Conservation (phyloP, 2,329 filamentous ascomycete genomes). For the Aaosphaeria pasadenensis region DNA sequence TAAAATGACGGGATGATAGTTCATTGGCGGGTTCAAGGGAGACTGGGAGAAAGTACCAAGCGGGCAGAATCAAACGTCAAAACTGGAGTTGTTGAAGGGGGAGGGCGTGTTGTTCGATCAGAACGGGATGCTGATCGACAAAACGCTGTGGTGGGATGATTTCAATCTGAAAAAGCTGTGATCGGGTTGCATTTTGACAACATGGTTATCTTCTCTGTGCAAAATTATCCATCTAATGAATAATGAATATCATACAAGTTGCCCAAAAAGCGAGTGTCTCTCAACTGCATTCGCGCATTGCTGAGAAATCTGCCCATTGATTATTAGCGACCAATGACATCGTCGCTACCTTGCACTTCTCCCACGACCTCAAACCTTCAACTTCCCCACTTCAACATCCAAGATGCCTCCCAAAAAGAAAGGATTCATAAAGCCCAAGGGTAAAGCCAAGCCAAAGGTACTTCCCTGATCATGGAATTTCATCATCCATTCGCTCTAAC, state of each 20-base stretch:
- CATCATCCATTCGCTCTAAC: background rate
- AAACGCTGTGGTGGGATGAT: constrained; percentile 41
- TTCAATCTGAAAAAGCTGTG: constrained; percentile 33
- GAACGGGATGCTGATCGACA: constrained; percentile 57
- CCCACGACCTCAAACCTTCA: background rate
- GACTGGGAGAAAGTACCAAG: constrained; percentile 61
- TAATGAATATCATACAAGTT: too few species aligned
- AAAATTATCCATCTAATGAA: too few species aligned
- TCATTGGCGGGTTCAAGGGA: constrained; percentile 68
- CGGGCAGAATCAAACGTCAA: constrained; percentile 62
- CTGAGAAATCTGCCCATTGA: too few species aligned
- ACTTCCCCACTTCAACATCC: constrained; percentile 2
- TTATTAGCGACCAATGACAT: too few species aligned
- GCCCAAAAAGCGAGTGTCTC: too few species aligned
- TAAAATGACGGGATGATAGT: constrained; percentile 12
- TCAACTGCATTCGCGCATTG: too few species aligned
- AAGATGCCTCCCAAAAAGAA: constrained; percentile 31
- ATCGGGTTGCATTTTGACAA: background rate
- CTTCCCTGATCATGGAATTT: constrained; percentile 3
- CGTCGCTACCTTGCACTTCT: too few species aligned
- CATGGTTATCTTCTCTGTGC: too few species aligned
- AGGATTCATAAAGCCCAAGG: constrained; percentile 27
- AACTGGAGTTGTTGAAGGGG: constrained; percentile 57
- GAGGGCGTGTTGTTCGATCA: constrained; percentile 66
- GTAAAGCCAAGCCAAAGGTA: constrained; percentile 23